These are phyloP conservation scores for Eucalyptus polyanthemos DNA, from an alignment of 345 rosid species.

Conservation along the genomic window DNA sequence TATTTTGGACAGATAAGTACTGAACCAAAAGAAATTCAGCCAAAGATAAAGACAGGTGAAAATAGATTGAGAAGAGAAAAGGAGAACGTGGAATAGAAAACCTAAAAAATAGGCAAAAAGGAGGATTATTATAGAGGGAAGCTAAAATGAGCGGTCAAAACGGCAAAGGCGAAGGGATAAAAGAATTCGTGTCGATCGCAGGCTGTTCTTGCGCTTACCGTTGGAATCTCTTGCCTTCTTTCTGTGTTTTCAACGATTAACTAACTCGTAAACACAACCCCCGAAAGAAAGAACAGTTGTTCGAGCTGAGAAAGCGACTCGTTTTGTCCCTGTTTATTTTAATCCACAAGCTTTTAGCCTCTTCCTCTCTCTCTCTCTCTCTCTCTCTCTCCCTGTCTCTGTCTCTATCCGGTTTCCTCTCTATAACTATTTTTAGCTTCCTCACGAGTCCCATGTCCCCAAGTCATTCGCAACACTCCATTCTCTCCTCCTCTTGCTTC, in stretches of 20 bases:
- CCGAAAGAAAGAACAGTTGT: not conserved
- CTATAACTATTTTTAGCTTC: not conserved
- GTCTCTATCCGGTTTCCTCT: not conserved
- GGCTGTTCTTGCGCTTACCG: not conserved
- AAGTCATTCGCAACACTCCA: not conserved
- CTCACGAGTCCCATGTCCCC: not conserved
- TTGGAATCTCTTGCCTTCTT: not conserved
- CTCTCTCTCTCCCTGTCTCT: not conserved
- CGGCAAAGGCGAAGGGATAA: not conserved
- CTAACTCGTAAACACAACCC: not conserved
- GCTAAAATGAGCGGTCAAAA: not conserved
- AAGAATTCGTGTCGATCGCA: not conserved
- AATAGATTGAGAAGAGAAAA: not conserved
- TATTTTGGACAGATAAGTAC: not conserved
- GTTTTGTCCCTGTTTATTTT: not conserved
- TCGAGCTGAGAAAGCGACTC: not conserved
- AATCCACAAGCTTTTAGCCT: not conserved
- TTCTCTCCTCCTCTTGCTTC: not conserved
- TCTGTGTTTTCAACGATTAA: not conserved
- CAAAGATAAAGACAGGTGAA: not conserved
- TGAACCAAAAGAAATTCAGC: not conserved
- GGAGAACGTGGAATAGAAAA: not conserved
- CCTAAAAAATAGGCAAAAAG: not conserved
- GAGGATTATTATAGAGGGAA: not conserved
- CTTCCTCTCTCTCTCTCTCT: not conserved